Evolutionary conservation across 2,329 filamentous ascomycete genomes (phyloP), one percentile per base, ranked within the genome.

Genomic region (Zymoseptoria brevis): DNA sequence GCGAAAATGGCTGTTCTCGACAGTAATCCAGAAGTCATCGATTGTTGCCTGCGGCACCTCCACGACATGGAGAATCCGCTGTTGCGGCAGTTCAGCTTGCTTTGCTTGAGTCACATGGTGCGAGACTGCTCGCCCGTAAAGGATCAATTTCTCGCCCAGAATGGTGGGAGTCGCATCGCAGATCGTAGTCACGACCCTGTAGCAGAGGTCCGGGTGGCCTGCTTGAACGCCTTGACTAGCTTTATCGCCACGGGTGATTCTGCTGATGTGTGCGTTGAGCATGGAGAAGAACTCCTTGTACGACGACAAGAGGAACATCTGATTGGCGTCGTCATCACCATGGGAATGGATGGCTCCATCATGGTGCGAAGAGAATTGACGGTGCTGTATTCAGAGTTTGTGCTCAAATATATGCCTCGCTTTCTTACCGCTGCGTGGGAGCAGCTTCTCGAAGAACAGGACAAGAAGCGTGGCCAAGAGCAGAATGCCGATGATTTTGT

Each of bases 81-180:
- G 8, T 79, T 99, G 53, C 83, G 94, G 48, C 94, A 99, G 73
- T 99, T 94, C 91, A 92, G 91, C 19, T 96, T 92, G 71, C 80
- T 99, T 8, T 97, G 93, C 75, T 84, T 99, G 62, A 96, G 93
- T 72, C 93, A 96, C 77, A 80, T 99, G 21, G 97, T 93, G 92
- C 83, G 87, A 64, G 89, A 95, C 68, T 88, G 92, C 56, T 86
- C 91, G 1, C 91, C 96, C 71, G 93, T 92, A 0, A 97, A 97
- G 73, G 97, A 93, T 89, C 84, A 89, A 66, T 94, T 90, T n/a
- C 96, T 97, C 61, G 82, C 90, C 53, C 90, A 91, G 70, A 87
- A 88, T 65, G 94, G 92, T 1, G 91, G 92, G 57, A 81, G 87
- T 55, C 88, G 90, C 69, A 80, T 99, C 2, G 89, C 89, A 54